Evolutionary conservation across 2,329 filamentous ascomycete genomes (phyloP), one percentile per base, ranked within the genome.

Genomic region (Trichoderma citrinoviride): DNA sequence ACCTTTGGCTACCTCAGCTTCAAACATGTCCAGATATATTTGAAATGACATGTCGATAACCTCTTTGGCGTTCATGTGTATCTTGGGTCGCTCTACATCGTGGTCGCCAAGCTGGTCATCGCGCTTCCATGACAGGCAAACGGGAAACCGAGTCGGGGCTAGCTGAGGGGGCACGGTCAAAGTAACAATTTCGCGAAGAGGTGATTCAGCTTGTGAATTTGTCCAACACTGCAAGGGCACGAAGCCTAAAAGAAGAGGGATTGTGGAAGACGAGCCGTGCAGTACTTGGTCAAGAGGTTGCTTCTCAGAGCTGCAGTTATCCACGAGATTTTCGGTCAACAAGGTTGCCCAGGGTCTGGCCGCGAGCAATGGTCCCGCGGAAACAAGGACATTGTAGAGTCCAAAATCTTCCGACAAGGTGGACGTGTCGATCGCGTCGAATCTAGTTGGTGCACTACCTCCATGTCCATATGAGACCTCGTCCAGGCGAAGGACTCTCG

Each of bases 401-500:
- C 75, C 78, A 12, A 81, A 72, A 41, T 79, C 77, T 47, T 79
- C 79, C 4, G 74, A 71, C 2, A 81, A 70, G 53, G 81, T 79
- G 2, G 78, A 79, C 0, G 83, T 85, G 67, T 89, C 85, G 61
- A 89, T 83, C 4, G 83, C 75, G 69, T 87, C 80, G 68, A 88
- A 89, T 3, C 62, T 50, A 5, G 68, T 72, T 0, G 83, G 81
- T 0, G 77, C 80, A 15, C 62, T 56, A 2, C 71, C 70, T 7
- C 58, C 61, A 3, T 68, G 67, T 2, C 73, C 71, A 67, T 86
- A 86, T 3, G 77, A 76, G 1, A 65, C 66, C 1, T 71, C 52
- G 53, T 84, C 79, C 5, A 87, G 74, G 1, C 72, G 65, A 3
- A 86, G 70, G 1, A 73, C 69, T 8, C 75, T 73, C 17, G 73